A percentile compares a stretch with the other conserved stretches of the same genome.
Evolutionary conservation across 1,284 basidiomycete genomes (phyloP).

Genomic region (Trichosporon ovoides): DNA sequence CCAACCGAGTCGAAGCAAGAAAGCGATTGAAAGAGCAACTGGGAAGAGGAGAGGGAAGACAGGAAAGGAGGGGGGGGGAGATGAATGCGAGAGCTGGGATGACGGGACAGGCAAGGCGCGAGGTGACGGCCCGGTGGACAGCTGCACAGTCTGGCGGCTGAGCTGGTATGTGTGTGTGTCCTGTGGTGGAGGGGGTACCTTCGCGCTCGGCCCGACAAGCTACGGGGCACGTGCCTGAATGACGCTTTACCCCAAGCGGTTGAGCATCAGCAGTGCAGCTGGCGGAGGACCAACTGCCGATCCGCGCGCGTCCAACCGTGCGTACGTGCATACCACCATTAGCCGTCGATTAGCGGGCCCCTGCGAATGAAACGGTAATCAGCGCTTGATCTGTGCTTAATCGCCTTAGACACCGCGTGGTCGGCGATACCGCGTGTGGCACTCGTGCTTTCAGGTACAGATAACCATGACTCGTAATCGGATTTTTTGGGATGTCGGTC

Average conservation of each 20-base stretch:
- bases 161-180: too few relatives aligned
- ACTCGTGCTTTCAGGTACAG: background rate
- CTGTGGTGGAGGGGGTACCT: too few relatives aligned
- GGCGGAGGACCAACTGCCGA: background rate
- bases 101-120: background rate
- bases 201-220: background rate
- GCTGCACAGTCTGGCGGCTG: too few relatives aligned
- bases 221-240: background rate
- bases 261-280: too few relatives aligned
- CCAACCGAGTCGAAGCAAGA: background rate
- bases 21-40: background rate
- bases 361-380: background rate
- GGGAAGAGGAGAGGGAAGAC: slow-evolving; percentile 1
- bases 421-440: slow-evolving; percentile 3
- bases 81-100: background rate
- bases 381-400: background rate
- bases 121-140: background rate
- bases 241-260: slow-evolving; percentile 2
- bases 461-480: background rate
- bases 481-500: slow-evolving; percentile 7
- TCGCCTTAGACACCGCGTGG: background rate
- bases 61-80: too few relatives aligned
- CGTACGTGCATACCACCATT: background rate
- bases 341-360: background rate
- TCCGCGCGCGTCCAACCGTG: too few relatives aligned